Evolutionary conservation across 169 alveolate species (phyloP).

Genomic region (Plasmodium berghei): DNA sequence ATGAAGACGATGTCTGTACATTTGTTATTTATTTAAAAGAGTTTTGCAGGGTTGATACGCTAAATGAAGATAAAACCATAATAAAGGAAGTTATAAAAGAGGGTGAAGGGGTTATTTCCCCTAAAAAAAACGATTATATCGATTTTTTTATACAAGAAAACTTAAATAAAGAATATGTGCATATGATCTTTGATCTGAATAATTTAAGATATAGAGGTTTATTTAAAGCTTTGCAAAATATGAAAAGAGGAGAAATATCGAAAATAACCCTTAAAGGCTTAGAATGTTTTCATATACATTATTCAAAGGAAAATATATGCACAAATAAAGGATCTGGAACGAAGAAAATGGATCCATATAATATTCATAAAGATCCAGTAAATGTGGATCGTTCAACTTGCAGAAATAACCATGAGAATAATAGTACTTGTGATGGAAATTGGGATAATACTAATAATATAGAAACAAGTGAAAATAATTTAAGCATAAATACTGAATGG

Average conservation of each 20-base stretch:
- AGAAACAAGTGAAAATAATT: not conserved
- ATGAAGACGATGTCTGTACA: constrained; percentile 47
- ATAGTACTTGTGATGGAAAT: not conserved
- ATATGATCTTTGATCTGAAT: constrained; percentile 49
- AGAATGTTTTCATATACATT: constrained; percentile 52
- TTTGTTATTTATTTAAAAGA: constrained; percentile 73
- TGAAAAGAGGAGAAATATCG: constrained; percentile 72
- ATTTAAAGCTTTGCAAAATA: constrained; percentile 52
- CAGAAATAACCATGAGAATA: not conserved
- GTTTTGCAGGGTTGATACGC: constrained; percentile 54
- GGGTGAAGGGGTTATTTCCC: constrained; percentile 66
- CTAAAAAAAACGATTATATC: constrained; percentile 75
- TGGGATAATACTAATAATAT: not conserved
- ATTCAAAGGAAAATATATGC: not conserved
- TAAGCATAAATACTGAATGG: constrained; percentile 1
- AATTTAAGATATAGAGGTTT: constrained; percentile 75
- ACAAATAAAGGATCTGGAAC: not conserved
- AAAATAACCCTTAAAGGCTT: constrained; percentile 51
- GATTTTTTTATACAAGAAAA: constrained; percentile 63
- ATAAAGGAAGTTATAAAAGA: constrained; percentile 69
- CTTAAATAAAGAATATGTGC: constrained; percentile 49
- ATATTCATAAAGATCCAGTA: not conserved
- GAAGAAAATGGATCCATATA: constrained; percentile 1
- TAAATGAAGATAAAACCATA: constrained; percentile 68
- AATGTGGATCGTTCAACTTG: not conserved